Evolutionary conservation across 176 grass and related monocot species (phyloP), one percentile per base, ranked within the genome.

Genomic region (Oryza glaberrima): DNA sequence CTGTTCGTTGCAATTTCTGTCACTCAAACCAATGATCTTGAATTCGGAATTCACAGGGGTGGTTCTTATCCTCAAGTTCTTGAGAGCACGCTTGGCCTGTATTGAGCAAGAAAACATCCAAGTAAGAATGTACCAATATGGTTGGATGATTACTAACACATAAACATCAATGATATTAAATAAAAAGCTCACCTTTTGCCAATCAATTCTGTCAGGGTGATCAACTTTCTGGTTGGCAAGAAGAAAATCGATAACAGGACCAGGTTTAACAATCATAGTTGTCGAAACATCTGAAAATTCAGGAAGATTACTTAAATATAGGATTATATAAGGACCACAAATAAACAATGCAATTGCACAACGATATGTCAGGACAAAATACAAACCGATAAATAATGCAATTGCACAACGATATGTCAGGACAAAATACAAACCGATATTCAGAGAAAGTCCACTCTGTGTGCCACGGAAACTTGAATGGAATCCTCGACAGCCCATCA

Each of bases 181-280:
- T 1, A 66, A 23, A 11, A 13, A 67, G 82, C 61, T 79, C 86
- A 88, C 95, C 83, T 90, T 95, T 20, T 75, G 30, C 95, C 95
- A 98, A 17, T 98, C 93, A 35, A 98, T 79, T 70, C 44, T 64
- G 45, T 81, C 51, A 30, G 91, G 95, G 81, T 91, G 79, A 9
- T 82, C 81, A 77, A 80, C 80, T 19, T 93, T 98, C 86, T 98
- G 95, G 40, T 98, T 95, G n/a, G 45, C 15, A 2, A 98, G 35
- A 72, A 95, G 95, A 65, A 98, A 98, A 52, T 98, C 93, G 3
- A 98, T 73, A 56, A 95, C 87, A n/a, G 95, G 89, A 26, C 95
- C 93, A 13, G 95, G 91, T 56, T 86, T 95, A 47, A 98, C 93
- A 25, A 98, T 98, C 91, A 98, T 98, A 8, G 95, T 98, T 6